Base-by-base conservation (phyloP, 2,329 filamentous ascomycete genomes). In the Alternaria triticina region DNA sequence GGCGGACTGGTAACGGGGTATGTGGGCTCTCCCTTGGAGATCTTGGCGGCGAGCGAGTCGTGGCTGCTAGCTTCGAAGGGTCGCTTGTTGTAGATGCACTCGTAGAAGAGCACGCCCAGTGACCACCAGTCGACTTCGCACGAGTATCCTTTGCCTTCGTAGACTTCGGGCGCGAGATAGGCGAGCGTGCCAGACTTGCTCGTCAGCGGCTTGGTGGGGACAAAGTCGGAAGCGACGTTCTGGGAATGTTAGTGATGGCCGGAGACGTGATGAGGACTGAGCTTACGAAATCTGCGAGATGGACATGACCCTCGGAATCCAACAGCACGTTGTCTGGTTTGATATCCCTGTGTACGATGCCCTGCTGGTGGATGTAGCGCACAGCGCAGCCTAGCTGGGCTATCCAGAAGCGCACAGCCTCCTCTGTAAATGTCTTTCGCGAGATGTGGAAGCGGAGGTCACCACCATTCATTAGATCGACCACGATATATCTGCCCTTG, bases 61-160 rank as follows among this genome's bases (percentile, higher is more conserved):
- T 97, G 94, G 51, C 90, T 94, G 71, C 90, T 93, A 57, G 93
- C 95, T 76, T 97, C 94, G 70, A 98, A 99, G 22, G 96, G 96
- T 73, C 96, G 89, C 93, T 96, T 98, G 83, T 96, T 97, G 83
- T 98, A 99, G 69, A 99, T 97, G 86, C 96, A 98, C 81, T 99
- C 96, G 80, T 97, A 99, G 80, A 98, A 98, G n/a, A 97, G 87
- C 49, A 99, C 96, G 52, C 96, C 96, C 22, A 99, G 82, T 6
- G 96, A 98, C 96, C 96, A 99, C 96, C 96, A 99, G 79, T 99
- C 96, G 45, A 96, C 94, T 72, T 96, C 92, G 50, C 90, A 89
- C 64, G 92, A 90, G 77, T 99, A 99, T 43, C 96, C 96, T 65
- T 89, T 90, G 52, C 95, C 95, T 69, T 90, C 87, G 75, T 98